Conservation (phyloP, 179 eudicot genomes). For the Spergularia azorica region DNA sequence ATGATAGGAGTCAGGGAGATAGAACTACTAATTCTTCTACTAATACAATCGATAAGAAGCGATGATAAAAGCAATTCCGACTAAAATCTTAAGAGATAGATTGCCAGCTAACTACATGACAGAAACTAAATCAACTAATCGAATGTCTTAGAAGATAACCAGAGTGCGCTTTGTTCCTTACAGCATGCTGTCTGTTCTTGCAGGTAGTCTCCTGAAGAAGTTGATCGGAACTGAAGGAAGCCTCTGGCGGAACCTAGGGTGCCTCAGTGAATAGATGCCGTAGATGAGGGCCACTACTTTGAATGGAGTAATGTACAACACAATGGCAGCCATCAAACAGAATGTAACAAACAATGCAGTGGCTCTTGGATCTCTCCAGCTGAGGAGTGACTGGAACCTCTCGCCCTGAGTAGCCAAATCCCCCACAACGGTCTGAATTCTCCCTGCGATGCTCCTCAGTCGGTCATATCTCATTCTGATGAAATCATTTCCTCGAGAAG, state of each 20-base stretch:
- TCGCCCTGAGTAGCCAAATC: constrained; percentile 89
- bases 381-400: constrained; percentile 72
- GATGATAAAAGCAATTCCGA: constrained; percentile 6
- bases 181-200: constrained; percentile 78
- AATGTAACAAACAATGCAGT: constrained; percentile 59
- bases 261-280: constrained; percentile 66
- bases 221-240: constrained; percentile 63
- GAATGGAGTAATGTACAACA: constrained; percentile 67
- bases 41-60: not conserved
- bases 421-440: constrained; percentile 78
- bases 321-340: constrained; percentile 62
- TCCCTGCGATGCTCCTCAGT: constrained; percentile 75
- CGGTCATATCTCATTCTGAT: constrained; percentile 79
- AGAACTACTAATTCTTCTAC: constrained; percentile 6
- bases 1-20: not conserved
- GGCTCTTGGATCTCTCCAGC: constrained; percentile 86
- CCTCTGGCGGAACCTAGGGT: constrained; percentile 71
- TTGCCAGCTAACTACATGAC: constrained; percentile 2
- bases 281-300: constrained; percentile 50
- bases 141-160: not conserved
- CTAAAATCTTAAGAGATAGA: constrained; percentile 1
- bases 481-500: constrained; percentile 61
- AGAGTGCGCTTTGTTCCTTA: constrained; percentile 15
- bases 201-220: constrained; percentile 83
- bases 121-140: not conserved